These are phyloP conservation scores for Plasmodium gallinaceum DNA, from an alignment of 169 alveolate genomes.

Conservation along the genomic window DNA sequence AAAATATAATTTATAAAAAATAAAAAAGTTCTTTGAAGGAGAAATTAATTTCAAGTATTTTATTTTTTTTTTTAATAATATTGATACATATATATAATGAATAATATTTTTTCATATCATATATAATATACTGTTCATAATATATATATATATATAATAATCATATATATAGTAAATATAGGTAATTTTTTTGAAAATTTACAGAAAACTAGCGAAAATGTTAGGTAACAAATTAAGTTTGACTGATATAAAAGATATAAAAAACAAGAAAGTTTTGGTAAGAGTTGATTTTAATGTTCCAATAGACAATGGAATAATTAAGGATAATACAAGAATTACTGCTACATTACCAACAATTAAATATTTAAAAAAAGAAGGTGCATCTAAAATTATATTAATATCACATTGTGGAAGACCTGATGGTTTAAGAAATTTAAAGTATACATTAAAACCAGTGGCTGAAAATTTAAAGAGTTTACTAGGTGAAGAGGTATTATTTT, in stretches of 20 bases:
- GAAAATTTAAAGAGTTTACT: constrained; percentile 90
- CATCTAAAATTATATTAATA: constrained; percentile 93
- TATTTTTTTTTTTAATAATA: neutral
- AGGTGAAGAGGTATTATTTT: constrained; percentile 91
- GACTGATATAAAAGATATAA: constrained; percentile 34
- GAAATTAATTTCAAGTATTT: neutral
- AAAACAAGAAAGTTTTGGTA: constrained; percentile 94
- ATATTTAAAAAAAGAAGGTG: constrained; percentile 92
- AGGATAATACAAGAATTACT: constrained; percentile 94
- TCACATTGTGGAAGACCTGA: constrained; percentile 99
- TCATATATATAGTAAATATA: neutral
- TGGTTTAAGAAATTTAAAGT: constrained; percentile 92
- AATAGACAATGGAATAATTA: constrained; percentile 92
- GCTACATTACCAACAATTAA: constrained; percentile 96
- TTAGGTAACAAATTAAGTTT: constrained; percentile 64
- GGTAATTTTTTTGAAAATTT: neutral
- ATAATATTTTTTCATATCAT: neutral
- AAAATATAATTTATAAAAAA: no score
- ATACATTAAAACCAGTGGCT: constrained; percentile 94
- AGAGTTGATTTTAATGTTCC: constrained; percentile 99
- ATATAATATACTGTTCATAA: neutral
- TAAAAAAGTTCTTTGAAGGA: no score
- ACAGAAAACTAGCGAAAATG: constrained; percentile 10
- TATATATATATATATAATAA: neutral
- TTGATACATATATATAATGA: neutral